Base-by-base conservation (phyloP, 2,329 filamentous ascomycete species). In the Neocucurbitaria cava region DNA sequence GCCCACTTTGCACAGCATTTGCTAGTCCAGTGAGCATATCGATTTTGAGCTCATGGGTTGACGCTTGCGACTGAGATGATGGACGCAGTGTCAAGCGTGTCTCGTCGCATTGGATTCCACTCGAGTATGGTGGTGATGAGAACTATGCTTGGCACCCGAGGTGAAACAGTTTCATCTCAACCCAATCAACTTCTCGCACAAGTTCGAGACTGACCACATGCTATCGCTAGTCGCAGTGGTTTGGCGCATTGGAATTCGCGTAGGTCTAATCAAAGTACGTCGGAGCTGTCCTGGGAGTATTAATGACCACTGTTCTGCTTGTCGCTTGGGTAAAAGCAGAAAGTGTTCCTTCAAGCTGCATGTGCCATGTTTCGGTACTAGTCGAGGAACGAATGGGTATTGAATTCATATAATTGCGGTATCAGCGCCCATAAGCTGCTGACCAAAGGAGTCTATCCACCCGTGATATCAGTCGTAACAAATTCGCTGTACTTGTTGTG, bases 351-450 rank as follows among this genome's bases (percentile, higher is more conserved):
- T 60, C 56, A 61, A 42, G 52, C 41, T 44, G 30, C 28, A 18
- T 35, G 23, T 42, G 36, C 47, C 41, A 40, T 26, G 39, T 28
- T 30, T 48, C 20, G 40, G 33, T 18, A 23, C 30, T 23, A 7
- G 40, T 15, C 46, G 45, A 26, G 52, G 48, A 61, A 49, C 30
- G 39, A 62, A 58, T 51, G 59, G 54, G 61, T 65, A 67, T 68
- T 58, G 54, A 47, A 58, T 64, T 54, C 51, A 54, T 55, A 45
- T 57, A 35, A 44, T 51, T 44, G 39, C 46, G 44, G 31, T 46
- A 46, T 36, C 41, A 52, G 49, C 35, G 43, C 43, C 31, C 43
- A 21, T 33, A 44, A 39, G 52, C 58, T 49, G 47, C 28, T 44
- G 49, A 42, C 52, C 40, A 52, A 40, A 54, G 45, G 46, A 55